Evolutionary conservation across 2,329 filamentous ascomycete genomes (phyloP).

Genomic region (Fusarium lyarnte): DNA sequence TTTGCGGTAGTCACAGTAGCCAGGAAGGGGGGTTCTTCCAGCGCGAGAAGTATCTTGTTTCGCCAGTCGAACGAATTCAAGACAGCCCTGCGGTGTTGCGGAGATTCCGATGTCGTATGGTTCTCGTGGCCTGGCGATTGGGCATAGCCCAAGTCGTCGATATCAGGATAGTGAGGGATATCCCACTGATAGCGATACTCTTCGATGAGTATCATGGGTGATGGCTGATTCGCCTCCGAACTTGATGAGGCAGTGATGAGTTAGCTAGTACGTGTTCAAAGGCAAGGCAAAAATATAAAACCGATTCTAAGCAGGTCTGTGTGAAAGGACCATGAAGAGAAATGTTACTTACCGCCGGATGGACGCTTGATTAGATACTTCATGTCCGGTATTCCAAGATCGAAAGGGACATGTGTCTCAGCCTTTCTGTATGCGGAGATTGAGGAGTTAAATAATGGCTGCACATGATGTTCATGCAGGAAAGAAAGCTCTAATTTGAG

Average conservation of each 20-base stretch:
- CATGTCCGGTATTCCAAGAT: background rate
- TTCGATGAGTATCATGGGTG: background rate
- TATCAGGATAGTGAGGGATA: too few relatives aligned
- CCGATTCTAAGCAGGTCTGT: background rate
- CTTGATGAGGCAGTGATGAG: background rate
- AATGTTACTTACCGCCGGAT: background rate
- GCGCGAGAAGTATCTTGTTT: background rate
- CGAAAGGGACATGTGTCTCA: background rate
- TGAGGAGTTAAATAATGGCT: background rate
- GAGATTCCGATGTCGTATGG: background rate
- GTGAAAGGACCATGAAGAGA: too few relatives aligned
- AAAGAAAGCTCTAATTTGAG: background rate
- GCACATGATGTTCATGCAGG: background rate
- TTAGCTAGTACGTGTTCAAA: background rate
- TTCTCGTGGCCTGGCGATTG: background rate
- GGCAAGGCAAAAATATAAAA: background rate
- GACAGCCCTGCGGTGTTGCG: background rate
- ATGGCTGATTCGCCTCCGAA: background rate
- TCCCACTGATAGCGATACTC: too few relatives aligned
- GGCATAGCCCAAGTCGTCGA: background rate
- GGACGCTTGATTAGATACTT: background rate
- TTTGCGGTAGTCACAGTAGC: background rate
- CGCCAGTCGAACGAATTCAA: background rate
- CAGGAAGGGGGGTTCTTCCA: background rate
- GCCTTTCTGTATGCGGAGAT: background rate